Evolutionary conservation across 2,329 filamentous ascomycete species (phyloP), one percentile per base, ranked within the genome.

Genomic region (Rachicladosporium sp.): DNA sequence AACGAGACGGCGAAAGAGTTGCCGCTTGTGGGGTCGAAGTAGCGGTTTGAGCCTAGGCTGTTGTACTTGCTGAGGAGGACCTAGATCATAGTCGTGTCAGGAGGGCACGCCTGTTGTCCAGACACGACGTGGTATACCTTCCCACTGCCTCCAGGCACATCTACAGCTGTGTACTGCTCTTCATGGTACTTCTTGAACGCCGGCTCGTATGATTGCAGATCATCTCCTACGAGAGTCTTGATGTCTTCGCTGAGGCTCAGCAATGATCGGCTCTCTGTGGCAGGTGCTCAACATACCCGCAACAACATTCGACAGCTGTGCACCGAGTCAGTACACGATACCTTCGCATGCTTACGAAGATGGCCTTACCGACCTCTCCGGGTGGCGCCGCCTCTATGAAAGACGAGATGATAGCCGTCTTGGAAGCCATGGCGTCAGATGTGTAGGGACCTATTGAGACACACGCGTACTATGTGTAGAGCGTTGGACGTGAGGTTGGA

Each of bases 171-270:
- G 61, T 95, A 82, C 64, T 98, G 91, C 63, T 88, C 82, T 65
- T 98, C 89, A 55, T 96, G 95, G 73, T 98, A 96, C 64, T 82
- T 86, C 64, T 88, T 72, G 60, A 94, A 93, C 0, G 91, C 87
- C 1, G 87, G 83, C 4, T 72, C 74, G 38, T 95, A 80, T 48
- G 82, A 78, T 44, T 76, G 67, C 41, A 88, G 66, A 32, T 78
- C 76, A 50, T 82, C 76, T 46, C 76, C 68, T 11, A 87, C 86
- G 33, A 98, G 72, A 37, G 78, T 72, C 64, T 94, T 93, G 69
- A 98, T 93, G 60, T 94, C 91, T 93, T 62, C 46, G 43, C 36
- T 10, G 12, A 10, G 35, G 33, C 32, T 41, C 29, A 46, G 30
- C n/a, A 31, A 31, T 23, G 32, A 7, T 36, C 10, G 38, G 11